Percentiles rank a stretch among this genome's conserved stretches.
phyloP scores from a whole-genome alignment of 441 rosid species.

The Gossypium trilobum region DNA sequence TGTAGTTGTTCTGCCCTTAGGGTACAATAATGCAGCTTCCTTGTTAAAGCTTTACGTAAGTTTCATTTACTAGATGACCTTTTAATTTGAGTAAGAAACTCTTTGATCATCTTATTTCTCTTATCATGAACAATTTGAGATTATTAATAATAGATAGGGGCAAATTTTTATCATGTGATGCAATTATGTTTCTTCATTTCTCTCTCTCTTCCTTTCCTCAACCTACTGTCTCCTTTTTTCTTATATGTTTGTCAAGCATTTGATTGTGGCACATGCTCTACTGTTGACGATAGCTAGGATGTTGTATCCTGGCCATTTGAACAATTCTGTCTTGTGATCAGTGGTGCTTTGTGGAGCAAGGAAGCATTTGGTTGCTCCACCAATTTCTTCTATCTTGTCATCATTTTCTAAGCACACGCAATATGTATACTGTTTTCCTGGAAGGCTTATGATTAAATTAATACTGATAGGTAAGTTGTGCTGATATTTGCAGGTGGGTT shows the following conservation, averaged over 20 bases:
- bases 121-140: not conserved
- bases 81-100: not conserved
- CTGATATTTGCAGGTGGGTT: constrained; percentile 68
- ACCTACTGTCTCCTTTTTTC: not conserved
- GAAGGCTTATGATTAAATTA: not conserved
- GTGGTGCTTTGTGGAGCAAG: not conserved
- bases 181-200: not conserved
- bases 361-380: not conserved
- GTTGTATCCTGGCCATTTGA: not conserved
- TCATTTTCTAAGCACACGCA: not conserved
- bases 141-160: not conserved
- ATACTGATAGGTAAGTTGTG: not conserved
- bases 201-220: not conserved
- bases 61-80: not conserved
- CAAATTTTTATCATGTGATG: not conserved
- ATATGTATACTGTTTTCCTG: not conserved
- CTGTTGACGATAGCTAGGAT: not conserved
- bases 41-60: not conserved
- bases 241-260: not conserved
- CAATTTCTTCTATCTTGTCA: not conserved
- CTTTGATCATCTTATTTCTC: not conserved
- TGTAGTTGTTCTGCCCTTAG: not conserved
- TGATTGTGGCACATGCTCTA: not conserved
- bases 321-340: not conserved
- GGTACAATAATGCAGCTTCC: not conserved